Base-by-base conservation (phyloP, 768 basidiomycete species). In the Amanita jacksonii region DNA sequence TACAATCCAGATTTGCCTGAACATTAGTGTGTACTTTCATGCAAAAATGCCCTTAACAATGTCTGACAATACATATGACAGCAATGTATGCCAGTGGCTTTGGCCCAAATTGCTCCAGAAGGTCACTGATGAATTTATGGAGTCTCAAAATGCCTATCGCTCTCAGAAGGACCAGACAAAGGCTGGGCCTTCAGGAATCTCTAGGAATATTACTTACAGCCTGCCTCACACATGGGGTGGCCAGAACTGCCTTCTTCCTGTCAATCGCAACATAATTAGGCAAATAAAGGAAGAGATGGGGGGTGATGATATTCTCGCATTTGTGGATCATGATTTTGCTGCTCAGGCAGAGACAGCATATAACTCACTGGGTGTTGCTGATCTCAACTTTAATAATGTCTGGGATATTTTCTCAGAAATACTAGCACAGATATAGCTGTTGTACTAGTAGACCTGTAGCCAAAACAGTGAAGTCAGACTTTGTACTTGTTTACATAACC, bases 151-250 rank as follows among this genome's bases (percentile, higher is more conserved):
- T 45, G 43, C 32, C 8, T 24, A 43, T 15, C 39, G 38, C 8
- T 43, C 52, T 6, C 43, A 51, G 9, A 57, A 56, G 37, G 47
- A 54, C 35, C 41, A 32, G 1, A 23, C 19, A 1, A 59, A 59
- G 46, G 28, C 33, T 5, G 43, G 51, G n/a, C 58, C 56, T 3
- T 58, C 56, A 12, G 52, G 52, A 3, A 34, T 46, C 23, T 53
- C 56, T n/a, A 36, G 49, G 1, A 50, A 60, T 23, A 37, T 44
- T 9, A 52, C 51, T 3, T 53, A 49, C 20, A 38, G 36, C 10
- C 15, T 52, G 8, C 47, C 37, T 18, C 8, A 34, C n/a, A 32
- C 28, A 4, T 42, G 41, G 41, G 41, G 41, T 12, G 41, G 41
- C 18, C 7, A 5, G 16, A 15, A 42, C 22, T 42, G 28, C 41